A percentile compares a stretch with the other conserved stretches of the same genome.
Conservation (phyloP, 352 stramenopile species). For the Phytophthora hybrid region DNA sequence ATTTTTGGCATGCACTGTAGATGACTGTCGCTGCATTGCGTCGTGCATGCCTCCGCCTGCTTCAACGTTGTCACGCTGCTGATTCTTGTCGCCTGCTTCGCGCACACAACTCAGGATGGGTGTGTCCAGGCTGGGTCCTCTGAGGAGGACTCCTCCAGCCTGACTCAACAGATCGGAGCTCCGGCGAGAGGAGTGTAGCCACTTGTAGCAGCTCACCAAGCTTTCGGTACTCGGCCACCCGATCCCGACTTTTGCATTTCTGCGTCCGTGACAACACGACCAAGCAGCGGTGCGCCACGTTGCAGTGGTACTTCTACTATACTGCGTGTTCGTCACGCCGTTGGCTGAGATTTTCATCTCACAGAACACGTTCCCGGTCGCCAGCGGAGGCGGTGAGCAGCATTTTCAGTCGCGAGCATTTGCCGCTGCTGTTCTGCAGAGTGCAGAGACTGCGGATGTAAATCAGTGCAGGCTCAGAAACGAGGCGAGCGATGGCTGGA, state of each 20-base stretch:
- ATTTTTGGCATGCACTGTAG: slow-evolving; percentile 23
- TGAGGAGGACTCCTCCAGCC: no score
- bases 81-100: slow-evolving; percentile 29
- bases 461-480: slow-evolving; percentile 41
- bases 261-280: slow-evolving; percentile 10
- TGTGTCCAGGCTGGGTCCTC: slow-evolving; percentile 4
- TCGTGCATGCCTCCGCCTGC: slow-evolving; percentile 4
- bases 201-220: slow-evolving; percentile 11
- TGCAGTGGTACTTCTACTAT: slow-evolving; percentile 26
- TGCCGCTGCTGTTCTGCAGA: not conserved
- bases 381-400: slow-evolving; percentile 20
- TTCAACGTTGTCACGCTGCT: slow-evolving; percentile 19
- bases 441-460: slow-evolving; percentile 23
- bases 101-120: slow-evolving; percentile 32
- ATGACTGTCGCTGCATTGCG: slow-evolving; percentile 25
- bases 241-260: slow-evolving; percentile 5
- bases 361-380: slow-evolving; percentile 10
- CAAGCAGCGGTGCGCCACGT: slow-evolving; percentile 22
- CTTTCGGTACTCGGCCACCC: not conserved
- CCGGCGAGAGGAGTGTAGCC: slow-evolving; percentile 6
- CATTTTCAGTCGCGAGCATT: slow-evolving; percentile 8
- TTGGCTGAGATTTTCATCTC: slow-evolving; percentile 7
- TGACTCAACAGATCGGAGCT: slow-evolving; percentile 27
- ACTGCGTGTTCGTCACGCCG: slow-evolving; percentile 32
- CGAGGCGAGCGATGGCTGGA: slow-evolving; percentile 35